Base-by-base conservation (phyloP, 2,329 filamentous ascomycete species). In the Phialophora verrucosa region DNA sequence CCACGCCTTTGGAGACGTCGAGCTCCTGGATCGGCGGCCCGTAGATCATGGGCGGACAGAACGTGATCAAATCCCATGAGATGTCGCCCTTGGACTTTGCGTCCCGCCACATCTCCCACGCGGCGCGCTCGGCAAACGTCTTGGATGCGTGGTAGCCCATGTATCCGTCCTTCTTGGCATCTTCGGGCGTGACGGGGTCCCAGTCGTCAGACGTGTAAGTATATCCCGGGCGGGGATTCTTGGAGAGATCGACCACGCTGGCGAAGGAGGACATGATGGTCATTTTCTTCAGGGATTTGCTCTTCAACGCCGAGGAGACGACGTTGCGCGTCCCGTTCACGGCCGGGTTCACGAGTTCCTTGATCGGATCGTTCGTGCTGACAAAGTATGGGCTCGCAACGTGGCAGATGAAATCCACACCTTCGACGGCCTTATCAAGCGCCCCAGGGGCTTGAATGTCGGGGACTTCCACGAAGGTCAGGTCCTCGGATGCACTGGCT, bases 251-350 rank as follows among this genome's bases (percentile, higher is more conserved):
- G 62, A 81, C 70, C 42, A 84, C 80, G 49, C 79, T 75, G 2
- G 82, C 83, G 66, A 85, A 83, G n/a, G 81, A 83, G 64, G 79
- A 82, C 20, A 83, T 84, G 12, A 84, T 75, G 8, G 85, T 79
- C 27, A 85, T 76, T 25, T 80, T 74, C 47, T 73, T 73, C 6
- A 77, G 67, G 11, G 69, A 59, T 2, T 72, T 68, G 1, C 69
- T 67, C 12, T 68, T 70, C 25, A 68, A 44, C 20, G 71, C 64
- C 2, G 71, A 65, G 7, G 66, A 54, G 1, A 76, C 62, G 53
- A 77, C 69, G 17, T 72, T 71, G 0, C 64, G 65, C 1, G 72
- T 72, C 66, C 2, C 64, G 59, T 11, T 71, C 47, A 76, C 65
- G 1, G 73, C 72, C n/a, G 70, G 75, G 38, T 67, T 65, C 42